A percentile compares a stretch with the other conserved stretches of the same genome.
Evolutionary conservation across 2,329 filamentous ascomycete genomes (phyloP).

Genomic region (Fusarium udum): DNA sequence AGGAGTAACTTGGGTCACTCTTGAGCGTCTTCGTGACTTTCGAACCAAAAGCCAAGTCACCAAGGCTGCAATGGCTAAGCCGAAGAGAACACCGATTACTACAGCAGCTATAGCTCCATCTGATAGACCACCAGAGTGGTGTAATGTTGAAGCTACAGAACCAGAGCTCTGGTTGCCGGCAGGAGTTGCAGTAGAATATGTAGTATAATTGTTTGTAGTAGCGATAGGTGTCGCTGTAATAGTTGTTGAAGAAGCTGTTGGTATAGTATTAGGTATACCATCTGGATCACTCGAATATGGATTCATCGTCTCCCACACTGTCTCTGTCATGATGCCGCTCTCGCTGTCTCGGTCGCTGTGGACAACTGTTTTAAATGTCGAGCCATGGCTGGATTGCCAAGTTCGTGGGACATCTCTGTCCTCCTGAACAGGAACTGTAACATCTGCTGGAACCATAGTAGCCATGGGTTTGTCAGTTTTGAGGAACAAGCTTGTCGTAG

Average conservation of each 20-base stretch:
- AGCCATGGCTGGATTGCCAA: conserved; percentile 4
- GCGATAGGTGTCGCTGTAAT: not conserved
- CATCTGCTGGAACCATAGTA: conserved; percentile 11
- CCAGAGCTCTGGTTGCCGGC: not conserved
- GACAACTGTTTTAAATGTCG: conserved; percentile 14
- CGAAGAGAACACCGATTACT: conserved; percentile 21
- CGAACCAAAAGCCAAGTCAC: conserved; percentile 23
- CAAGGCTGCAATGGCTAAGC: not conserved
- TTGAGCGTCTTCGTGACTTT: conserved; percentile 5
- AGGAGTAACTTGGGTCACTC: not conserved
- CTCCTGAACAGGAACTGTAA: not conserved
- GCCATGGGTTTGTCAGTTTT: conserved; percentile 29
- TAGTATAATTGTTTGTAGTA: conserved; percentile 1
- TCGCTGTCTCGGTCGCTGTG: not conserved
- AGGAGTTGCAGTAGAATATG: not conserved
- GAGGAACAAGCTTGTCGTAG: conserved; percentile 1
- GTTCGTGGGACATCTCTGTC: conserved; percentile 14
- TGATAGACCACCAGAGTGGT: conserved; percentile 1
- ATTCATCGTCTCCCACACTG: conserved; percentile 29
- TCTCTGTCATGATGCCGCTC: not conserved
- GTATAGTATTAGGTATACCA: not conserved
- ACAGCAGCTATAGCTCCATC: conserved; percentile 34
- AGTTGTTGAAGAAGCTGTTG: not conserved
- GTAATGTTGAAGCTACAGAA: not conserved
- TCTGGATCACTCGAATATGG: conserved; percentile 6